Percentiles rank a stretch among this genome's conserved stretches.
Conservation (phyloP, 2,329 filamentous ascomycete genomes). For the Beauveria scarabaeidicola region DNA sequence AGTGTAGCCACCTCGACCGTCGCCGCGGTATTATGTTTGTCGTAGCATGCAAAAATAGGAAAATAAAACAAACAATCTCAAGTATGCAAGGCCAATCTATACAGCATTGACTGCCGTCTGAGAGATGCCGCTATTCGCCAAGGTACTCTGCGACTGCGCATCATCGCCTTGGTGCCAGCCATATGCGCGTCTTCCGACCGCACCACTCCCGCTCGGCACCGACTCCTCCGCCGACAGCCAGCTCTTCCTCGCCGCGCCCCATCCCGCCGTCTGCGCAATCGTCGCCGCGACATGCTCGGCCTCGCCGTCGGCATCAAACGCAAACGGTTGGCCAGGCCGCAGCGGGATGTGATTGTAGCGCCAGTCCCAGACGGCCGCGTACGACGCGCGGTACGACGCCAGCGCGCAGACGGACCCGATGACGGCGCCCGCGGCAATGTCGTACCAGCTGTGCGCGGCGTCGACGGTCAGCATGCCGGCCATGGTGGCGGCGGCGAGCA, state of each 20-base stretch:
- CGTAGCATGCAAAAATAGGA: too few species aligned
- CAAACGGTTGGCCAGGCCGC: conserved; percentile 27
- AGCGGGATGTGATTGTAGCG: conserved; percentile 60
- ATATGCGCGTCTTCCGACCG: background rate
- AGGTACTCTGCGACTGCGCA: background rate
- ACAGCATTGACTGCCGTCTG: background rate
- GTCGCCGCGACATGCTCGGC: conserved; percentile 5
- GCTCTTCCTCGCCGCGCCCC: conserved; percentile 10
- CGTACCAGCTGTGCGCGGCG: conserved; percentile 62
- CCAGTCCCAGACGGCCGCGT: conserved; percentile 62
- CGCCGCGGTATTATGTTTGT: too few species aligned
- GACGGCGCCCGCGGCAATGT: conserved; percentile 53
- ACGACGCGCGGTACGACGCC: conserved; percentile 56
- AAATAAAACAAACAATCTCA: background rate
- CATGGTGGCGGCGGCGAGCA: conserved; percentile 52
- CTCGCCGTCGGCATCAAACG: conserved; percentile 14
- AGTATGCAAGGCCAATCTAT: background rate
- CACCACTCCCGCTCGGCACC: background rate
- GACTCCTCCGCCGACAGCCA: conserved; percentile 10
- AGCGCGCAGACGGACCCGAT: conserved; percentile 58
- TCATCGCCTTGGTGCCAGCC: background rate
- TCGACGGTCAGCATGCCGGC: conserved; percentile 55
- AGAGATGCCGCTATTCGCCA: background rate
- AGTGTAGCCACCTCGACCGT: too few species aligned
- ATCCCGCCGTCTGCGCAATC: conserved; percentile 12